phyloP scores from a whole-genome alignment of 768 basidiomycete species.

The Lactarius trivialis region DNA sequence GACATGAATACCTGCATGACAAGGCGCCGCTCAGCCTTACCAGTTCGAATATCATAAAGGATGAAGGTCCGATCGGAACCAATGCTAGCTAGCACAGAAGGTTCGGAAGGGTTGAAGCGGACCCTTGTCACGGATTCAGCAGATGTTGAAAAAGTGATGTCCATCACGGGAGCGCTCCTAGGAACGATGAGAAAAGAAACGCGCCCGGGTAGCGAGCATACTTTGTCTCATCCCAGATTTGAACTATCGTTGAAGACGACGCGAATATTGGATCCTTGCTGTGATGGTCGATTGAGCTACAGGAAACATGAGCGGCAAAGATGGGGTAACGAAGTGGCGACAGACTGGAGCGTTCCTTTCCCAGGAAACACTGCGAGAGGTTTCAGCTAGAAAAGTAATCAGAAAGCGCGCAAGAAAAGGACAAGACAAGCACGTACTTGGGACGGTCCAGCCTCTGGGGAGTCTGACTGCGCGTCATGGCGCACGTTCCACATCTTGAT shows the following conservation, averaged over 20 bases:
- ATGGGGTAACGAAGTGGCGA: not conserved
- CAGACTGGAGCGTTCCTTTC: slow-evolving; percentile 64
- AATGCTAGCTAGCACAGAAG: slow-evolving; percentile 89
- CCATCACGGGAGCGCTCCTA: slow-evolving; percentile 80
- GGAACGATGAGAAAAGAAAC: not conserved
- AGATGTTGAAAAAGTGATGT: slow-evolving; percentile 79
- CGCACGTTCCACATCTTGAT: slow-evolving; percentile 72
- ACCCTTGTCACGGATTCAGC: slow-evolving; percentile 85
- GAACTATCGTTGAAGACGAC: slow-evolving; percentile 87
- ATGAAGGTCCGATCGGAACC: slow-evolving; percentile 95
- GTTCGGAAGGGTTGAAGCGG: slow-evolving; percentile 90
- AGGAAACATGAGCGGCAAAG: slow-evolving; percentile 4
- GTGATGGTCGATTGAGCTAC: slow-evolving; percentile 91
- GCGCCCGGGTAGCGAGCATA: slow-evolving; percentile 31
- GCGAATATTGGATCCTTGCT: slow-evolving; percentile 85
- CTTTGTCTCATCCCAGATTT: slow-evolving; percentile 98
- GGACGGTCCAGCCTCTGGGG: slow-evolving; percentile 33
- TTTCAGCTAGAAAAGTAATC: slow-evolving; percentile 27
- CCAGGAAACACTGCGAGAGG: slow-evolving; percentile 66
- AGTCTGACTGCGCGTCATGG: slow-evolving; percentile 26
- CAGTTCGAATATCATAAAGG: slow-evolving; percentile 92
- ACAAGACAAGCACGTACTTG: slow-evolving; percentile 29
- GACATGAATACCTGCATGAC: slow-evolving; percentile 71
- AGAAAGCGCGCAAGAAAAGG: not conserved
- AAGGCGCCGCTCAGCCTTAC: slow-evolving; percentile 87